Percentiles rank a stretch among this genome's conserved stretches.
Conservation (phyloP, 345 rosid genomes). For the Jatropha curcas region DNA sequence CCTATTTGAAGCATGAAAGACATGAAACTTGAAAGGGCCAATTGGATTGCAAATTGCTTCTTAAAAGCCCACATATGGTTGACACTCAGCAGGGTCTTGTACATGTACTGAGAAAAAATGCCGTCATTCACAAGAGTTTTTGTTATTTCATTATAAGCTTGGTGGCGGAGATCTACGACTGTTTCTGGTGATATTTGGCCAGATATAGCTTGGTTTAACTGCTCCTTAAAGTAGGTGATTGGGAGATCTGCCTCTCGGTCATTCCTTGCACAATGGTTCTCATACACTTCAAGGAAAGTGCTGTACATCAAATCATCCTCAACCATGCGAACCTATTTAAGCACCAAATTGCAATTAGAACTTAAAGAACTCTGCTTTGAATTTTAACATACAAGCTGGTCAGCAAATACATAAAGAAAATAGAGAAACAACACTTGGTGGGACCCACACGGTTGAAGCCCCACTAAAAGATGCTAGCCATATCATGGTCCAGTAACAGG, state of each 20-base stretch:
- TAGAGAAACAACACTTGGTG: not conserved
- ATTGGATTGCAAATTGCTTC: conserved; percentile 93
- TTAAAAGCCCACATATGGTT: conserved; percentile 99
- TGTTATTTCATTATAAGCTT: conserved; percentile 82
- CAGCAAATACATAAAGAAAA: not conserved
- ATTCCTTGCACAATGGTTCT: conserved; percentile 91
- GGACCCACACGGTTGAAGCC: not conserved
- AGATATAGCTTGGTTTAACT: conserved; percentile 88
- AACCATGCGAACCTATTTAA: conserved; percentile 89
- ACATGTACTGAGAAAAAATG: conserved; percentile 95
- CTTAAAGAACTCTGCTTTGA: not conserved
- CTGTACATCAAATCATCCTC: conserved; percentile 97
- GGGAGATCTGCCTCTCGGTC: conserved; percentile 93
- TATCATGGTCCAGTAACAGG: no score
- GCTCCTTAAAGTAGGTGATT: conserved; percentile 86
- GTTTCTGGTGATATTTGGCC: conserved; percentile 89
- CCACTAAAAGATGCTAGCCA: no score
- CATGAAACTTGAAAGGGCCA: conserved; percentile 98
- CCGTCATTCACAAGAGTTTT: conserved; percentile 67
- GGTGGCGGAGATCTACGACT: conserved; percentile 89
- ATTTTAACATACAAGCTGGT: not conserved
- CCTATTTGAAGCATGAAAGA: conserved; percentile 97
- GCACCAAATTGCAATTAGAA: not conserved
- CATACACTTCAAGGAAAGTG: conserved; percentile 97
- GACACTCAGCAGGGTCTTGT: conserved; percentile 80